phyloP scores from a whole-genome alignment of 2,329 filamentous ascomycete genomes.

The Cladosporium sp. region DNA sequence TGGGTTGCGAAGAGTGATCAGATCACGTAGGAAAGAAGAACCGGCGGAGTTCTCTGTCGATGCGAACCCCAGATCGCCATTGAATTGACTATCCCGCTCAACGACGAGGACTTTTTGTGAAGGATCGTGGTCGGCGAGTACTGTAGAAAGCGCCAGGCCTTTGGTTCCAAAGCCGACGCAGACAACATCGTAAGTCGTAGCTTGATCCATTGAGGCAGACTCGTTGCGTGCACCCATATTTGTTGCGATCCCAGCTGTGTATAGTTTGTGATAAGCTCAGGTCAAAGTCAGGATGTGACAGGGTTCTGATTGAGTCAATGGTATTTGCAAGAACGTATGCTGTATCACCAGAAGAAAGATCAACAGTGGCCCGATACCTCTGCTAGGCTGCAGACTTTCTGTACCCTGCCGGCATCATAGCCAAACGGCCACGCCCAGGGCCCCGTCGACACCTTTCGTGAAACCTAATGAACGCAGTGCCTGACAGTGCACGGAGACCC shows the following conservation, averaged over 20 bases:
- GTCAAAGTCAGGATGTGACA: background rate
- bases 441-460: conserved; percentile 3
- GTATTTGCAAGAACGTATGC: conserved; percentile 1
- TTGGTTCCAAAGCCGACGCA: conserved; percentile 30
- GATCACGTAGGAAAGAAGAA: conserved; percentile 30
- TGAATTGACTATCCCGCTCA: conserved; percentile 25
- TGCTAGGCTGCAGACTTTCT: background rate
- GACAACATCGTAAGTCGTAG: conserved; percentile 27
- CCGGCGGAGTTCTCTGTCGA: conserved; percentile 26
- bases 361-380: background rate
- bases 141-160: conserved; percentile 28
- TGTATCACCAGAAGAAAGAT: background rate
- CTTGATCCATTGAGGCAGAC: background rate
- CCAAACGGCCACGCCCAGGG: conserved; percentile 9
- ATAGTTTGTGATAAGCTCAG: background rate
- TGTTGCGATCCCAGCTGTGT: background rate
- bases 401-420: conserved; percentile 4
- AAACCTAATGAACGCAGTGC: conserved; percentile 11
- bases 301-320: background rate
- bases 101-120: conserved; percentile 26
- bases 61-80: conserved; percentile 24
- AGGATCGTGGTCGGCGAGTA: conserved; percentile 25
- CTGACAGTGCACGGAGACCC: conserved; percentile 8
- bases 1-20: conserved; percentile 33
- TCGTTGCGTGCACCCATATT: conserved; percentile 2